Conservation (phyloP, 176 grass and related monocot genomes). For the Tuctoria greenei region DNA sequence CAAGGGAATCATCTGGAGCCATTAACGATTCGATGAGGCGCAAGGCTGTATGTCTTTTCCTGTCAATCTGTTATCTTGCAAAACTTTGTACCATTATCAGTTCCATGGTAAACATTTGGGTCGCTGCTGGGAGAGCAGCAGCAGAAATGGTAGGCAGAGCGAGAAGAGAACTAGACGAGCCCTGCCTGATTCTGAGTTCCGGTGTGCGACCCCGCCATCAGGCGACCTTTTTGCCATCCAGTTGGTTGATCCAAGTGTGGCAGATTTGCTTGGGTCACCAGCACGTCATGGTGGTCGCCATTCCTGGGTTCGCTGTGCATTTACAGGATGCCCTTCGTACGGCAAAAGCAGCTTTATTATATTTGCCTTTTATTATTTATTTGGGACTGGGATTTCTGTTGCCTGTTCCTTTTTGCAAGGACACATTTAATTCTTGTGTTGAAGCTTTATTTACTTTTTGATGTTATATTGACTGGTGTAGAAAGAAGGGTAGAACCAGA, state of each 20-base stretch:
- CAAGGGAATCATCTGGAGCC: slow-evolving; percentile 44
- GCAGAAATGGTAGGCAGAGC: neutral
- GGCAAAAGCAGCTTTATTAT: slow-evolving; percentile 18
- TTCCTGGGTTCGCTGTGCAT: slow-evolving; percentile 11
- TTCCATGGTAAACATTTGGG: slow-evolving; percentile 37
- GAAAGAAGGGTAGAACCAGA: neutral
- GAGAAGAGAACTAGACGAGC: slow-evolving; percentile 20
- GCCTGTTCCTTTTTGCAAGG: neutral
- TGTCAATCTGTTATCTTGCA: slow-evolving; percentile 55
- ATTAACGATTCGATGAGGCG: slow-evolving; percentile 53
- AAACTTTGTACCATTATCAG: slow-evolving; percentile 54
- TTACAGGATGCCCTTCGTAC: slow-evolving; percentile 7
- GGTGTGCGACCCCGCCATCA: neutral
- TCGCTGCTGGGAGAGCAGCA: neutral
- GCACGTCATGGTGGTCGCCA: neutral
- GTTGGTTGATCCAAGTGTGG: slow-evolving; percentile 20
- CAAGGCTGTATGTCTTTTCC: slow-evolving; percentile 71
- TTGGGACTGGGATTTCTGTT: neutral
- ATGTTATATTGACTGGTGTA: neutral
- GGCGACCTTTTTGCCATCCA: neutral
- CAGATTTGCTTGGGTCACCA: slow-evolving; percentile 21
- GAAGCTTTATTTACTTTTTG: neutral
- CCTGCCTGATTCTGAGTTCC: slow-evolving; percentile 29
- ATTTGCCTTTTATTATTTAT: neutral
- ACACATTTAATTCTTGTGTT: neutral